Percentiles rank a stretch among this genome's conserved stretches.
These are phyloP conservation scores for Podospora comata DNA, from an alignment of 495 filamentous ascomycete species.

Conservation along the genomic window DNA sequence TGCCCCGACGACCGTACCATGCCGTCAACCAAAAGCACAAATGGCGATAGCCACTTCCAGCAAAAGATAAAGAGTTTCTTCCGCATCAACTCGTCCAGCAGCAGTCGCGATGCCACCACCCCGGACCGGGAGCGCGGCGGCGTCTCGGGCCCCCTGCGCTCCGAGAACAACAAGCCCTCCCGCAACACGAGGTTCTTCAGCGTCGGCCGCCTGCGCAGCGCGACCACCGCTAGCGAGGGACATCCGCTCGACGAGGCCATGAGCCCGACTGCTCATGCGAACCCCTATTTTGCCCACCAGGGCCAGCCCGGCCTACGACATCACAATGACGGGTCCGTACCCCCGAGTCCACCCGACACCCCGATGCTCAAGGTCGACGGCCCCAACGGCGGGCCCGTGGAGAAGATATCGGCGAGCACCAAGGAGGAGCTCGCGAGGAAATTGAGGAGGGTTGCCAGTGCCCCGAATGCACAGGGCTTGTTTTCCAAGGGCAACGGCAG, in stretches of 20 bases:
- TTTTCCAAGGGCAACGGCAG: constrained; percentile 59
- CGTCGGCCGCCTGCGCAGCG: constrained; percentile 72
- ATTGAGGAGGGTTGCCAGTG: constrained; percentile 87
- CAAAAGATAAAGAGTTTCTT: constrained; percentile 97
- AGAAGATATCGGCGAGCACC: constrained; percentile 70
- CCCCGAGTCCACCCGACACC: constrained; percentile 92
- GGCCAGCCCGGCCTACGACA: constrained; percentile 89
- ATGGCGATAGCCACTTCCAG: constrained; percentile 64
- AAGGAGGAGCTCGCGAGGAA: constrained; percentile 94
- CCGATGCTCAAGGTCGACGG: constrained; percentile 71
- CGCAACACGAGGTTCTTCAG: constrained; percentile 70
- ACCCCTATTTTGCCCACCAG: constrained; percentile 96
- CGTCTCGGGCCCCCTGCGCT: constrained; percentile 21
- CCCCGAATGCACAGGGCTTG: constrained; percentile 92
- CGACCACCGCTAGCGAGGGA: constrained; percentile 90
- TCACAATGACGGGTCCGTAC: constrained; percentile 92
- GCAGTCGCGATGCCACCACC: constrained; percentile 16
- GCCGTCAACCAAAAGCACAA: constrained; percentile 41
- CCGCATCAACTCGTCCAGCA: constrained; percentile 69
- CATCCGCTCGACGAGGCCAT: constrained; percentile 83
- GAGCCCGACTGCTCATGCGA: constrained; percentile 90
- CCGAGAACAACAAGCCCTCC: constrained; percentile 26
- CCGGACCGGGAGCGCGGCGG: constrained; percentile 42
- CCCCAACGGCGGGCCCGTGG: constrained; percentile 52
- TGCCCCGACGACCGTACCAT: constrained; percentile 25